Evolutionary conservation across 2,329 filamentous ascomycete species (phyloP).

Genomic region (Colletotrichum sp.): DNA sequence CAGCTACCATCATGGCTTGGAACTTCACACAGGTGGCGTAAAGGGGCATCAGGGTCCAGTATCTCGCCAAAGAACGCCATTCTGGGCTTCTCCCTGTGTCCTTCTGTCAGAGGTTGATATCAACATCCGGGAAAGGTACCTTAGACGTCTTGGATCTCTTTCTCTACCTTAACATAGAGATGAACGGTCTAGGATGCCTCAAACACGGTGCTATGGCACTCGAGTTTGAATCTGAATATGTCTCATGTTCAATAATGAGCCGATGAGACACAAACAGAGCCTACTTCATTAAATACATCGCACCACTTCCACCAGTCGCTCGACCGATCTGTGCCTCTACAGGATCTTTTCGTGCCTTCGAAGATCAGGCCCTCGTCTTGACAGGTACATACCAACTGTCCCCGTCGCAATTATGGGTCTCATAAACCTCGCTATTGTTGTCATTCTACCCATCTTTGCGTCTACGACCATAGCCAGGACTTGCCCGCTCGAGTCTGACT

Average conservation of each 20-base stretch:
- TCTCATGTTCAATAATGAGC: neutral
- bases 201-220: accelerated
- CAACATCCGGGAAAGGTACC: neutral
- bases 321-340: accelerated
- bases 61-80: neutral
- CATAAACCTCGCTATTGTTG: neutral
- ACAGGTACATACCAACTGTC: neutral
- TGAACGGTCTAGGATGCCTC: accelerated
- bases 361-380: accelerated
- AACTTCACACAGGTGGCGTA: neutral
- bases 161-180: no score
- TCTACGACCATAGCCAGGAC: neutral
- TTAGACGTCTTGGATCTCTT: neutral
- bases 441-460: neutral
- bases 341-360: accelerated
- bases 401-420: neutral
- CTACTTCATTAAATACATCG: neutral
- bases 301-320: accelerated
- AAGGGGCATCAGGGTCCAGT: neutral
- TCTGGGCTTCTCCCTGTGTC: accelerated
- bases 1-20: neutral
- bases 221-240: accelerated
- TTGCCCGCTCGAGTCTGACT: neutral
- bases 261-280: accelerated
- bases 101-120: neutral